Evolutionary conservation across 371 early-diverging fungal genomes (phyloP).

Genomic region (Mortierella sp.): DNA sequence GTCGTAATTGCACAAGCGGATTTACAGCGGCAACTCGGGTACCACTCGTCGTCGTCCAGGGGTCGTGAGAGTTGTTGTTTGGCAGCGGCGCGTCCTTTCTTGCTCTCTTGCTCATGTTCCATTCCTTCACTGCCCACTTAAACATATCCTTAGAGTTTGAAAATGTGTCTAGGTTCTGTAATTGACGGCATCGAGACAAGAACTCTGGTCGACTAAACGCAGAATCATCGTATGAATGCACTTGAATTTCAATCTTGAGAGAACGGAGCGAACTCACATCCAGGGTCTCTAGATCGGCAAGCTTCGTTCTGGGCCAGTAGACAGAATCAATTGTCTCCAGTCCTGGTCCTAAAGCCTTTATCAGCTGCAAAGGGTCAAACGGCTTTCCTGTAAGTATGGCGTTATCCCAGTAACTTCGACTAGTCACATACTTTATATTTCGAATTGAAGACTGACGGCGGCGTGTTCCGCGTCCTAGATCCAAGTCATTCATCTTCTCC

Average conservation of each 20-base stretch:
- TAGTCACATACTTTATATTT: conserved; percentile 20
- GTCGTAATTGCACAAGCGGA: conserved; percentile 13
- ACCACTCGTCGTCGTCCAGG: not conserved
- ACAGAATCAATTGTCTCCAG: conserved; percentile 31
- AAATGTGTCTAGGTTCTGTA: conserved; percentile 22
- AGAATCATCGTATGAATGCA: conserved; percentile 4
- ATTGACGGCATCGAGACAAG: conserved; percentile 31
- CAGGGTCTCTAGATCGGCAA: conserved; percentile 19
- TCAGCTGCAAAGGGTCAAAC: conserved; percentile 29
- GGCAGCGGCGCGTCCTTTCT: not conserved
- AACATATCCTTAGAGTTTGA: conserved; percentile 34
- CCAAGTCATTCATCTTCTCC: not conserved
- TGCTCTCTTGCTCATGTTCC: conserved; percentile 13
- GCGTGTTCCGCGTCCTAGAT: not conserved
- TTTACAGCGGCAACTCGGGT: not conserved
- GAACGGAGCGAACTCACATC: conserved; percentile 25
- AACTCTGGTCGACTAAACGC: conserved; percentile 45
- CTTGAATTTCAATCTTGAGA: conserved; percentile 13
- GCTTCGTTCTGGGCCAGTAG: conserved; percentile 17
- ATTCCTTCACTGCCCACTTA: conserved; percentile 44
- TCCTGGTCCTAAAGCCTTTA: conserved; percentile 38
- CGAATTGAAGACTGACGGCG: conserved; percentile 21
- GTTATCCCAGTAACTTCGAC: conserved; percentile 27
- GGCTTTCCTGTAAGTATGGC: conserved; percentile 1
- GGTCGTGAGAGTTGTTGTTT: not conserved